Conservation (phyloP, 371 early-diverging fungal species). For the Umbelopsis sp. region DNA sequence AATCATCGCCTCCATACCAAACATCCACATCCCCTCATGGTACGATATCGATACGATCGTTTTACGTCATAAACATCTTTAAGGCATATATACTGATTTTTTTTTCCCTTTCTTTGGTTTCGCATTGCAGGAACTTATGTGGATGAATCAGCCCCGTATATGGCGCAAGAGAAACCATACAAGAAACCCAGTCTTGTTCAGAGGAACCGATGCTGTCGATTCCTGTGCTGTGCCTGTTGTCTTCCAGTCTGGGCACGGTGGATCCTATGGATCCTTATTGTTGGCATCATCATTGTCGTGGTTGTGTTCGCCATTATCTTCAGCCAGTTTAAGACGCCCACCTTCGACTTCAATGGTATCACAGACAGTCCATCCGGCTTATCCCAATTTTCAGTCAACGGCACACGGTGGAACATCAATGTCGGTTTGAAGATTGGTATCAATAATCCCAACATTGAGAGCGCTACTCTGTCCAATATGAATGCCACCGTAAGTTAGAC, state of each 20-base stretch:
- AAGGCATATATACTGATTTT: not conserved
- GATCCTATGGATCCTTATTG: conserved; percentile 46
- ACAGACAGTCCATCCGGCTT: conserved; percentile 18
- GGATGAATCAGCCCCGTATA: not conserved
- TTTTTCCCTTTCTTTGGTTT: not conserved
- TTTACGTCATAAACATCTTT: not conserved
- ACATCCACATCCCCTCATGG: not conserved
- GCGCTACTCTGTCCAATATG: conserved; percentile 37
- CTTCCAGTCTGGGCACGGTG: conserved; percentile 45
- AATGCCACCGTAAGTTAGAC: conserved; percentile 31
- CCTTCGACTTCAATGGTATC: conserved; percentile 36
- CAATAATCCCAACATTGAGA: conserved; percentile 41
- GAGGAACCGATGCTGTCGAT: conserved; percentile 23
- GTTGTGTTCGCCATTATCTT: conserved; percentile 40
- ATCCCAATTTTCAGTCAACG: not conserved
- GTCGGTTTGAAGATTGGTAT: conserved; percentile 41
- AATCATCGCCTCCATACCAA: conserved; percentile 7
- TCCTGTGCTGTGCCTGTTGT: conserved; percentile 49
- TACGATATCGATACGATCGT: not conserved
- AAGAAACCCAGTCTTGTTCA: not conserved
- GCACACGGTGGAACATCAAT: conserved; percentile 31
- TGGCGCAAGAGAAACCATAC: not conserved
- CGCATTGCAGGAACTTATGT: conserved; percentile 13
- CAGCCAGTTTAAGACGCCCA: conserved; percentile 43
- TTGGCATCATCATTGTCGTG: conserved; percentile 40